These are phyloP conservation scores for Umbelopsis sp. DNA, from an alignment of 192 early-diverging fungal genomes.

Conservation along the genomic window DNA sequence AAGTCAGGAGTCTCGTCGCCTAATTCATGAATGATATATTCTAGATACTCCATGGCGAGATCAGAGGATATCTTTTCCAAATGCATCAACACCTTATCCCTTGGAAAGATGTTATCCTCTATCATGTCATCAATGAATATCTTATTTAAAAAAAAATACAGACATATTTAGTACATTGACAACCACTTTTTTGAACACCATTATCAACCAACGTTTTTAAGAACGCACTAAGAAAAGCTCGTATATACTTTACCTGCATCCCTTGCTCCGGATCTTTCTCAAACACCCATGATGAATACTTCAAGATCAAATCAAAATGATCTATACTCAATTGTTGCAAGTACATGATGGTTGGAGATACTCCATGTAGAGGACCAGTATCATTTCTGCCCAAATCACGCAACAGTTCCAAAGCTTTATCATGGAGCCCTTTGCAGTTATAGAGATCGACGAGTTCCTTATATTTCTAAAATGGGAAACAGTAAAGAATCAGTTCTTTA, in stretches of 20 bases:
- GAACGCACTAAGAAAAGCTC: not conserved
- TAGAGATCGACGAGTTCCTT: conserved; percentile 94
- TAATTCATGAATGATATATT: conserved; percentile 77
- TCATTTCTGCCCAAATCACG: conserved; percentile 51
- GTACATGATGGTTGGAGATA: conserved; percentile 70
- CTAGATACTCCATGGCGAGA: conserved; percentile 76
- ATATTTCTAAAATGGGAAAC: conserved; percentile 61
- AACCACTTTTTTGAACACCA: not conserved
- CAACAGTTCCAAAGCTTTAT: conserved; percentile 87
- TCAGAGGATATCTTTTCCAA: conserved; percentile 67
- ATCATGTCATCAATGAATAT: conserved; percentile 61
- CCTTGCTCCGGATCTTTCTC: conserved; percentile 64
- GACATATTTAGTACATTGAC: not conserved
- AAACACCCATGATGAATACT: conserved; percentile 83
- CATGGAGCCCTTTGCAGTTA: conserved; percentile 85
- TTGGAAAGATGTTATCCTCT: conserved; percentile 64
- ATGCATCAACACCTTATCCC: conserved; percentile 63
- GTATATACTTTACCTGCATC: conserved; percentile 59
- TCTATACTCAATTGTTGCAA: conserved; percentile 78
- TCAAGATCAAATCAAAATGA: conserved; percentile 79
- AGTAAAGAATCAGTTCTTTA: conserved; percentile 10
- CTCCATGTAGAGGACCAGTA: conserved; percentile 61
- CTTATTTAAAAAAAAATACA: conserved; percentile 28
- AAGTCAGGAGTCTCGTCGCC: conserved; percentile 67
- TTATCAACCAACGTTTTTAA: not conserved